Evolutionary conservation across 805 yeast species (phyloP).

Genomic region (Spathaspora boniae): DNA sequence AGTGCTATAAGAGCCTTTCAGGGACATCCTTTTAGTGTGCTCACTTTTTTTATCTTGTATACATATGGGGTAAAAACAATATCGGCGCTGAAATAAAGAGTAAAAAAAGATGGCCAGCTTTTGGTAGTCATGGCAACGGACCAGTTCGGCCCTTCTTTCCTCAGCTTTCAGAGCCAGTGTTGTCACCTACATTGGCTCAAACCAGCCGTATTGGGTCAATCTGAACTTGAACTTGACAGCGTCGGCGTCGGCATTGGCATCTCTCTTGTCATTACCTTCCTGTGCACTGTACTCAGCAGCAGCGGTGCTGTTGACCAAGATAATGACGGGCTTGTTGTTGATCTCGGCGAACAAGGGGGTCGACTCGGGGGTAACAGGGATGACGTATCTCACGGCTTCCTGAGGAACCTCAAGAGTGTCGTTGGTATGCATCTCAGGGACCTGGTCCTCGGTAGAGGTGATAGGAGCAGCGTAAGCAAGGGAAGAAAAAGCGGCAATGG

Average conservation of each 20-base stretch:
- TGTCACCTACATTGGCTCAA: conserved; percentile 7
- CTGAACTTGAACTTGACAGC: neutral
- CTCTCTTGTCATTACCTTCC: conserved; percentile 2
- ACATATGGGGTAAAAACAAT: neutral
- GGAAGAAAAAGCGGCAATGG: conserved; percentile 6
- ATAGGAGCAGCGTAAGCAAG: conserved; percentile 6
- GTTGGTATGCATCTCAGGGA: too few relatives aligned
- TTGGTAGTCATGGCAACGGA: neutral
- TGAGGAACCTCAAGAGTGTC: too few relatives aligned
- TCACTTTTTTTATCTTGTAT: too few relatives aligned
- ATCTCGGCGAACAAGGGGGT: neutral
- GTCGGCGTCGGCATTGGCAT: conserved; percentile 4
- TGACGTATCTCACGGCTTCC: conserved; percentile 3
- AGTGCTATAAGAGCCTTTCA: neutral
- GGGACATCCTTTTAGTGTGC: too few relatives aligned
- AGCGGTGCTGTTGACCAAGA: conserved; percentile 3
- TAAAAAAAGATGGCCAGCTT: neutral
- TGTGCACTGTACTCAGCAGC: neutral
- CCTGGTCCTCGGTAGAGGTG: too few relatives aligned
- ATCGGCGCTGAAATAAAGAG: neutral
- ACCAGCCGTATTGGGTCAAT: conserved; percentile 5
- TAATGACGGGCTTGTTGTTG: conserved; percentile 1
- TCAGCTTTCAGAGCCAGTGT: conserved; percentile 2
- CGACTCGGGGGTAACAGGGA: conserved; percentile 4
- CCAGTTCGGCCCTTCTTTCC: neutral